These are phyloP conservation scores for Xylaria castorea DNA, from an alignment of 495 filamentous ascomycete species.

Conservation along the genomic window DNA sequence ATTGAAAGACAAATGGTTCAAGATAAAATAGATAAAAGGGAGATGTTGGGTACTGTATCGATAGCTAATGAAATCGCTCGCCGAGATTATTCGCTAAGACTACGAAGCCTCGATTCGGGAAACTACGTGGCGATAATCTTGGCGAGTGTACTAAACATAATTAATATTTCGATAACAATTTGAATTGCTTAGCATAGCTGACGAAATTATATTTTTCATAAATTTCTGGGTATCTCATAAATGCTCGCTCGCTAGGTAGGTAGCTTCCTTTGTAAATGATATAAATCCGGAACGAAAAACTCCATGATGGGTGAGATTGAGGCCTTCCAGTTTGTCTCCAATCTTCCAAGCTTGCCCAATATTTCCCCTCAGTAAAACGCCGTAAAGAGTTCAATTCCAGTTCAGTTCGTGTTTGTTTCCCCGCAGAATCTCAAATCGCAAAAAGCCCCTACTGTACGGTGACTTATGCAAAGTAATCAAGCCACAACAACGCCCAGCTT, in stretches of 20 bases:
- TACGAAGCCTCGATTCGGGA: slow-evolving; percentile 14
- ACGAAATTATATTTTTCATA: slow-evolving; percentile 7
- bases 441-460: not conserved
- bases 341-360: not conserved
- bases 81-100: slow-evolving; percentile 8
- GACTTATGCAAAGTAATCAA: slow-evolving; percentile 20
- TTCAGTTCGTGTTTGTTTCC: not conserved
- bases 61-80: not conserved
- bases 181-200: not conserved
- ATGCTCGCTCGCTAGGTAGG: not conserved
- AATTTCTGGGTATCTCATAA: slow-evolving; percentile 22
- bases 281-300: not conserved
- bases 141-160: not conserved
- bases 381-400: not conserved
- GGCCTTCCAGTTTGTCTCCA: not conserved
- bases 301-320: not conserved
- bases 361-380: slow-evolving; percentile 3
- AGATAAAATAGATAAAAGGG: slow-evolving; percentile 3
- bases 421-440: not conserved
- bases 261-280: not conserved
- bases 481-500: slow-evolving; percentile 5
- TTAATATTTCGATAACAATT: not conserved
- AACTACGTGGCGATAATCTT: slow-evolving; percentile 7
- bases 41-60: not conserved
- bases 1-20: not conserved